A percentile compares a stretch with the other conserved stretches of the same genome.
Conservation (phyloP, 2,329 filamentous ascomycete species). For the Calonectria naviculata region DNA sequence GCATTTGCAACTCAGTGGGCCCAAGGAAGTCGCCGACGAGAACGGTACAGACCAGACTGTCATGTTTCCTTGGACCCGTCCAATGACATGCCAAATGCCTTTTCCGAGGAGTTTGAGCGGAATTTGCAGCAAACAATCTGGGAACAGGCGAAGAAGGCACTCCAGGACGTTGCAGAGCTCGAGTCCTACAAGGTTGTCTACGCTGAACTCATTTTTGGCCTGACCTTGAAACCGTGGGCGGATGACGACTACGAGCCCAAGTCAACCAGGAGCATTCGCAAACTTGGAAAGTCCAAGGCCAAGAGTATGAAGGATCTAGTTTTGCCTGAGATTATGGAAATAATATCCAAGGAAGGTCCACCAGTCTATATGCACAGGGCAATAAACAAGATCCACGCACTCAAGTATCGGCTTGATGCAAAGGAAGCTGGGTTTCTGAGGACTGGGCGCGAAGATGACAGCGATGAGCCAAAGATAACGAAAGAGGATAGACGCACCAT, state of each 20-base stretch:
- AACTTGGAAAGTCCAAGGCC: background rate
- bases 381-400: slow-evolving; percentile 34
- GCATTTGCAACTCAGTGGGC: slow-evolving; percentile 64
- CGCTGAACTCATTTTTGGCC: slow-evolving; percentile 52
- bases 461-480: background rate
- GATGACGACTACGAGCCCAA: slow-evolving; percentile 1
- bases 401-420: slow-evolving; percentile 37
- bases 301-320: background rate
- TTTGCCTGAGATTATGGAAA: slow-evolving; percentile 27
- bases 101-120: slow-evolving; percentile 49
- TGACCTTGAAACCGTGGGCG: slow-evolving; percentile 45
- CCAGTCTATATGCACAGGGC: slow-evolving; percentile 36
- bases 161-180: slow-evolving; percentile 48
- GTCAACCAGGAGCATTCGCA: background rate
- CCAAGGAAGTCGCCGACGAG: slow-evolving; percentile 43
- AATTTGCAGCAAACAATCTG: slow-evolving; percentile 48
- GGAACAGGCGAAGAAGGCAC: slow-evolving; percentile 47
- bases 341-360: slow-evolving; percentile 34
- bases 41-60: slow-evolving; percentile 5
- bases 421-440: slow-evolving; percentile 23
- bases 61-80: background rate
- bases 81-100: slow-evolving; percentile 15
- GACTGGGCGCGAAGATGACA: slow-evolving; percentile 7
- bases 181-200: slow-evolving; percentile 51
- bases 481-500: slow-evolving; percentile 54